Conservation (phyloP, 768 basidiomycete species). For the Auricularia auricula-judae region DNA sequence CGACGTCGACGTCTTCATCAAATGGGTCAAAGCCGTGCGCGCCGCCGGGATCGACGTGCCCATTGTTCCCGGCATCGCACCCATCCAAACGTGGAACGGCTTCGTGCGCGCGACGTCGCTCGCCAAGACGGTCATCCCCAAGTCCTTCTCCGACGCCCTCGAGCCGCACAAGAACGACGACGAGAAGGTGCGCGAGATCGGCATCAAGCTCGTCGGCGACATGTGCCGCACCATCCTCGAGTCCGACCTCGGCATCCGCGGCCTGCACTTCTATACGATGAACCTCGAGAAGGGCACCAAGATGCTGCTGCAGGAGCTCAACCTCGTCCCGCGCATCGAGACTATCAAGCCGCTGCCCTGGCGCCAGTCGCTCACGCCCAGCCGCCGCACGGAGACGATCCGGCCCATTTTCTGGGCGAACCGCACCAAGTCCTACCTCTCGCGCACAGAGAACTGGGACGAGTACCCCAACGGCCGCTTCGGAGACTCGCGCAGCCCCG, state of each 20-base stretch:
- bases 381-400: conserved; percentile 80
- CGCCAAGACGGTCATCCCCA: conserved; percentile 71
- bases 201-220: conserved; percentile 88
- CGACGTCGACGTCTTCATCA: conserved; percentile 82
- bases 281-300: conserved; percentile 92
- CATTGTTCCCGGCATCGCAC: conserved; percentile 88
- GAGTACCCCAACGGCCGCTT: conserved; percentile 99
- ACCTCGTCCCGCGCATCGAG: conserved; percentile 78
- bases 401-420: conserved; percentile 99
- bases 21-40: conserved; percentile 78
- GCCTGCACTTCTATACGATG: conserved; percentile 95
- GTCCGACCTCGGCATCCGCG: conserved; percentile 72
- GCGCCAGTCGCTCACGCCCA: conserved; percentile 92
- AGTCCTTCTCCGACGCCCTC: conserved; percentile 59
- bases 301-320: conserved; percentile 88
- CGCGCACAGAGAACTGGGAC: conserved; percentile 97
- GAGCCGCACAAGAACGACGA: conserved; percentile 87
- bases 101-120: conserved; percentile 76
- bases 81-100: conserved; percentile 94
- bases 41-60: conserved; percentile 81
- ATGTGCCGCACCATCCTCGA: conserved; percentile 84
- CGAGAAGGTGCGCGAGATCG: conserved; percentile 83
- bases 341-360: conserved; percentile 93
- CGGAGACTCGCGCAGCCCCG: conserved; percentile 93
- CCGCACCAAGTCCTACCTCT: conserved; percentile 86